Conservation (phyloP, 73 alveolate genomes). For the Effrenium voratum region DNA sequence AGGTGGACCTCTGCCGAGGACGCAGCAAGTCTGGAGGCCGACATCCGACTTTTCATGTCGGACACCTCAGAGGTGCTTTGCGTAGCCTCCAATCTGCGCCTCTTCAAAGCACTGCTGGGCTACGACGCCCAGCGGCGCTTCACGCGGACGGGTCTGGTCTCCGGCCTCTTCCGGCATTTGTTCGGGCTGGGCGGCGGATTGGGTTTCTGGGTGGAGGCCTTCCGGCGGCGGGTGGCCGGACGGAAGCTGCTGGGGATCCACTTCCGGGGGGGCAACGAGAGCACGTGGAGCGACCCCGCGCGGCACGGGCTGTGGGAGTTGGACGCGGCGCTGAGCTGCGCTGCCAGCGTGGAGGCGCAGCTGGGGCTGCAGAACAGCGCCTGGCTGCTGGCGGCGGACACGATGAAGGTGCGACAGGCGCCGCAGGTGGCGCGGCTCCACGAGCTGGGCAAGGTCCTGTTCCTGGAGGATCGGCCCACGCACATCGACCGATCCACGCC, state of each 20-base stretch:
- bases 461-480: slow-evolving; percentile 64
- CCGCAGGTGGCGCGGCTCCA: slow-evolving; percentile 48
- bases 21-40: slow-evolving; percentile 1
- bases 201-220: slow-evolving; percentile 12
- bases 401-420: slow-evolving; percentile 51
- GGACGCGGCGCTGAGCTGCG: slow-evolving; percentile 58
- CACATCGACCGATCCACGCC: slow-evolving; percentile 82
- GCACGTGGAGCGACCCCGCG: slow-evolving; percentile 81
- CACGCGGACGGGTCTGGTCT: slow-evolving; percentile 48
- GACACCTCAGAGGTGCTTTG: slow-evolving; percentile 40
- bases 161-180: slow-evolving; percentile 58
- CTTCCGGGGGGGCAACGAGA: slow-evolving; percentile 78
- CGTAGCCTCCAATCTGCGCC: slow-evolving; percentile 67
- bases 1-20: slow-evolving; percentile 89
- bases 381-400: slow-evolving; percentile 76
- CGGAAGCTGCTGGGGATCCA: slow-evolving; percentile 86
- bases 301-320: slow-evolving; percentile 43
- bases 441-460: slow-evolving; percentile 22
- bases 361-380: slow-evolving; percentile 16
- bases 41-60: slow-evolving; percentile 25
- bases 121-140: not conserved
- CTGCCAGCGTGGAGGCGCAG: slow-evolving; percentile 55
- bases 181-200: slow-evolving; percentile 27
- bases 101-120: not conserved
- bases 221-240: slow-evolving; percentile 14